Conservation (phyloP, 352 stramenopile species). For the Globisporangium recalcitrans region DNA sequence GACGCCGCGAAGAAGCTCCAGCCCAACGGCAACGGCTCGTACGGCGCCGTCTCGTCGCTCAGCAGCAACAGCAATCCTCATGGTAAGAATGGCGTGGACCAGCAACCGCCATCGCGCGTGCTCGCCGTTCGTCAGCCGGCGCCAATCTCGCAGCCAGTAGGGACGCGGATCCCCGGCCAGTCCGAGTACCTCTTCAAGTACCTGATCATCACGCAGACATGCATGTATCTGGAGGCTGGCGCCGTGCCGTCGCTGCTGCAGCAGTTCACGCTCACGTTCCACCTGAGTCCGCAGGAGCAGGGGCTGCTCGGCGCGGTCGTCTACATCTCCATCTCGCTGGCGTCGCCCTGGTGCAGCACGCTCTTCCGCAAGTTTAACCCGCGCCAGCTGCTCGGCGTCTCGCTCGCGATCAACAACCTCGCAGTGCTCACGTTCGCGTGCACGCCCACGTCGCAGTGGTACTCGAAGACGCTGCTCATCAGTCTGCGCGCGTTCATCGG, state of each 20-base stretch:
- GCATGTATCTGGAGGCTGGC: constrained; percentile 84
- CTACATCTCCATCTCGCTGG: constrained; percentile 78
- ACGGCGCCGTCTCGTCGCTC: constrained; percentile 5
- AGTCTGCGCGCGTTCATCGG: constrained; percentile 63
- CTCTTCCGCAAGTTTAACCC: constrained; percentile 77
- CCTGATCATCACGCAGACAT: constrained; percentile 78
- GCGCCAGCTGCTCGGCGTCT: constrained; percentile 56
- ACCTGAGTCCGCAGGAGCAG: constrained; percentile 71
- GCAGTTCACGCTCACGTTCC: constrained; percentile 78
- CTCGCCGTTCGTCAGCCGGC: background rate
- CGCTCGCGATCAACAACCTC: constrained; percentile 75
- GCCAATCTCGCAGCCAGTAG: background rate
- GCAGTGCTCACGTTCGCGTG: constrained; percentile 69
- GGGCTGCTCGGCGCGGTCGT: constrained; percentile 76
- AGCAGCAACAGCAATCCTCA: background rate
- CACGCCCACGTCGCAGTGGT: constrained; percentile 50
- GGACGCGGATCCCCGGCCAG: constrained; percentile 14
- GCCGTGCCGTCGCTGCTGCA: constrained; percentile 79
- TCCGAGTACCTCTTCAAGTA: constrained; percentile 83
- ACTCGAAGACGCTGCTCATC: constrained; percentile 77
- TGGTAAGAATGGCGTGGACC: background rate
- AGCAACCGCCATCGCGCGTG: background rate
- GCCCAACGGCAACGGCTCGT: background rate
- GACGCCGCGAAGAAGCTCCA: background rate
- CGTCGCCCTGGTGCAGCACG: constrained; percentile 73